Percentiles rank a stretch among this genome's conserved stretches.
phyloP scores from a whole-genome alignment of 2,329 filamentous ascomycete genomes.

The Sclerotinia sclerotiorum region DNA sequence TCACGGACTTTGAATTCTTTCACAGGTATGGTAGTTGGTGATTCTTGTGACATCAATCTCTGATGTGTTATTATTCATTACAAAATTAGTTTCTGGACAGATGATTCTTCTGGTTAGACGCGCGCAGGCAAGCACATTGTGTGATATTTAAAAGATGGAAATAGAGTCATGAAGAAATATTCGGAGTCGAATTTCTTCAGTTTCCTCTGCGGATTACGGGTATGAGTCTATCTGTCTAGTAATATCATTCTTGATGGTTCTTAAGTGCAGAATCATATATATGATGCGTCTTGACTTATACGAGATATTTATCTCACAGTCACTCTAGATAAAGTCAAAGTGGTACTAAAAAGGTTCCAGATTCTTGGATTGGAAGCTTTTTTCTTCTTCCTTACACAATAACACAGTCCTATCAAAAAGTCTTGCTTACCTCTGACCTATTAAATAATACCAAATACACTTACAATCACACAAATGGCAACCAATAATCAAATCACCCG shows the following conservation, averaged over 20 bases:
- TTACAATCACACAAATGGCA: too few relatives aligned
- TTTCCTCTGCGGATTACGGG: neutral
- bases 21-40: neutral
- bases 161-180: fast-evolving
- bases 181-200: neutral
- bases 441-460: too few relatives aligned
- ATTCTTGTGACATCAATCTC: too few relatives aligned
- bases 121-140: too few relatives aligned
- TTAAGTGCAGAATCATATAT: neutral
- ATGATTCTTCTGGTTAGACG: too few relatives aligned
- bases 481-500: too few relatives aligned
- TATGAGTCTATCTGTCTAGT: neutral
- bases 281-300: neutral
- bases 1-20: neutral
- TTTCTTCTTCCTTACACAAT: neutral
- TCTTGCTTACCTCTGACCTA: too few relatives aligned
- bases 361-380: neutral
- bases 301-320: neutral
- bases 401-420: too few relatives aligned
- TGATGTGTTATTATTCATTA: neutral
- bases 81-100: neutral
- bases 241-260: neutral
- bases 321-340: too few relatives aligned
- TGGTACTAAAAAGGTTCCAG: neutral
- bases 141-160: too few relatives aligned